Percentiles rank a stretch among this genome's conserved stretches.
phyloP scores from a whole-genome alignment of 164 flowering plant species.

The Dillenia suffruticosa region DNA sequence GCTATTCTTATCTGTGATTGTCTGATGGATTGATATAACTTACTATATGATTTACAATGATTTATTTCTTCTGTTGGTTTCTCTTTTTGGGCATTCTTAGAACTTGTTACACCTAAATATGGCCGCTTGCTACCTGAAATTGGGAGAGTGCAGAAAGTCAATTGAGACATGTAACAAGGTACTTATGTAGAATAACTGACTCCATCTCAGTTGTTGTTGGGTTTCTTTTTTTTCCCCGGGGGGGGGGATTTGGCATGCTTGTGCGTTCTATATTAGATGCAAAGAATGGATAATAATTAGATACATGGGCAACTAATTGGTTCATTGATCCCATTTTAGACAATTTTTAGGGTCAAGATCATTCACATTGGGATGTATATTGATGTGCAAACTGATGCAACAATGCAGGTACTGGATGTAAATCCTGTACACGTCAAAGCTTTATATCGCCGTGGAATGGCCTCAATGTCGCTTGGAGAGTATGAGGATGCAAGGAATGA shows the following conservation, averaged over 20 bases:
- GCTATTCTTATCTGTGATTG: neutral
- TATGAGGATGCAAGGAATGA: slow-evolving; percentile 87
- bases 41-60: neutral
- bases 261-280: no score
- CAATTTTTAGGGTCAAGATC: no score
- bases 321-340: no score
- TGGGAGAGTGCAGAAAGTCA: slow-evolving; percentile 90
- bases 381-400: slow-evolving; percentile 1
- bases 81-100: slow-evolving; percentile 38
- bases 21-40: neutral
- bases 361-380: no score
- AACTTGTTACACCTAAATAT: slow-evolving; percentile 81
- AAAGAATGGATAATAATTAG: no score
- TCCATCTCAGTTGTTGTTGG: neutral
- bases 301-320: no score
- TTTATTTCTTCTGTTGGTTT: neutral
- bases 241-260: no score
- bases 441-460: slow-evolving; percentile 97
- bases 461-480: slow-evolving; percentile 85
- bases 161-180: slow-evolving; percentile 95
- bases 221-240: neutral
- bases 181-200: neutral
- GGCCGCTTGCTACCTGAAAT: slow-evolving; percentile 89
- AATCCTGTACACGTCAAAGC: slow-evolving; percentile 88
- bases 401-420: slow-evolving; percentile 74